Base-by-base conservation (phyloP, 805 yeast genomes). In the Nakazawaea populi region DNA sequence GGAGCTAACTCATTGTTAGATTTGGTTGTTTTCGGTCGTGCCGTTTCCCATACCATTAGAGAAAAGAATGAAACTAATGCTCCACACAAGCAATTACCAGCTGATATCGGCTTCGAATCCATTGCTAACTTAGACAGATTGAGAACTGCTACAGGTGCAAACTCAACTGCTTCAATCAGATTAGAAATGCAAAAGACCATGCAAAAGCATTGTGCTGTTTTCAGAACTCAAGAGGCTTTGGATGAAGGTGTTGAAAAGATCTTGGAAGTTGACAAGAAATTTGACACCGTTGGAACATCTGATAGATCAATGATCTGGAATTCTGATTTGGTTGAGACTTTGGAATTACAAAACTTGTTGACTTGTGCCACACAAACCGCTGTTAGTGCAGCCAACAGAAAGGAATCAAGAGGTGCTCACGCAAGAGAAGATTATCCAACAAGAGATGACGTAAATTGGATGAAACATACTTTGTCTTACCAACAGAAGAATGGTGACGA, bases 251-350 rank as follows among this genome's bases (percentile, higher is more conserved):
- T 92, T 46, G 72, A 70, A 61, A 82, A 84, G 61, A 89, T 92
- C 65, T 74, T 73, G 54, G 80, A 70, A 52, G 88, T 92, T 58
- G 97, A 91, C 72, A 74, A 78, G 60, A 70, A 85, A 36, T 86
- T 89, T 65, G 71, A 69, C 42, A 83, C 88, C 63, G 84, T 92
- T 57, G 87, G 87, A 67, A 89, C 96, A 56, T 81, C 91, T 57
- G 99, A 92, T 71, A 84, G 97, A 75, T 89, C 97, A 12, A 89
- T 94, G 97, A 91, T 92, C 66, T 92, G 99, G 99, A 92, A 92
- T 80, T 85, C 96, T 47, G 99, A 92, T 70, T 77, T 92, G 67
- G 96, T 91, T 48, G 99, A 92, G 77, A 88, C 98, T 51, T 77
- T 94, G 62, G 99, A 92, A 73, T 79, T 92, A 68, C 97, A 91